Conservation (phyloP, 306 rosid species). For the Fagus crenata region DNA sequence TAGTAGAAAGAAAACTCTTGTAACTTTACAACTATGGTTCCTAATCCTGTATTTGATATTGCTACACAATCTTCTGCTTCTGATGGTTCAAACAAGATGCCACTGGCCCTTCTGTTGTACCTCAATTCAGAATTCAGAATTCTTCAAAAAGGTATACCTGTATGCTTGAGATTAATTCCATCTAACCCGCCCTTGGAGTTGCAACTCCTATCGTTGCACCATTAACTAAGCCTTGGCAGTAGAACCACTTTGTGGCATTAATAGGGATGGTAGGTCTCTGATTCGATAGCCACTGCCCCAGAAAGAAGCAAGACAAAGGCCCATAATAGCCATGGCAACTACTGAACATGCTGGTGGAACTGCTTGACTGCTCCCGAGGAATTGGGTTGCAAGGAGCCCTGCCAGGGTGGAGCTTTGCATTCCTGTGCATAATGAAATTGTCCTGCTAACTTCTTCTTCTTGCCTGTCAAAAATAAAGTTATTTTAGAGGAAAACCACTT, state of each 20-base stretch:
- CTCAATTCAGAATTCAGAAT: not conserved
- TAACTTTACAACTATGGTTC: conserved; percentile 24
- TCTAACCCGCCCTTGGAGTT: conserved; percentile 12
- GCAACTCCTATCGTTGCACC: no score
- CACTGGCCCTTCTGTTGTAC: not conserved
- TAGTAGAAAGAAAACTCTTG: conserved; percentile 14
- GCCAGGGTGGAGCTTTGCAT: conserved; percentile 99
- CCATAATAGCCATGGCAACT: conserved; percentile 90
- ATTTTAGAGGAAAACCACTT: conserved; percentile 15
- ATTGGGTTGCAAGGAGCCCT: conserved; percentile 94
- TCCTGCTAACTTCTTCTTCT: conserved; percentile 70
- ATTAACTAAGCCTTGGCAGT: conserved; percentile 32
- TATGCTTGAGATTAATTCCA: conserved; percentile 7
- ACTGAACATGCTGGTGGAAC: conserved; percentile 98
- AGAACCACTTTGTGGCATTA: conserved; percentile 45
- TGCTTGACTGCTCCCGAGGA: conserved; percentile 88
- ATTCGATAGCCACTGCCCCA: conserved; percentile 83
- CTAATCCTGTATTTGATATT: not conserved
- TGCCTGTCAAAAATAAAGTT: conserved; percentile 49
- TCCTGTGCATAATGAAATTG: conserved; percentile 91
- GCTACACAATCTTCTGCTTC: no score
- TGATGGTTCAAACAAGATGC: conserved; percentile 10
- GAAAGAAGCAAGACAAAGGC: conserved; percentile 88
- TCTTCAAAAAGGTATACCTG: not conserved
- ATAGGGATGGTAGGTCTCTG: conserved; percentile 54